Evolutionary conservation across 129 eudicot species (phyloP).

Genomic region (Flaveria robusta): DNA sequence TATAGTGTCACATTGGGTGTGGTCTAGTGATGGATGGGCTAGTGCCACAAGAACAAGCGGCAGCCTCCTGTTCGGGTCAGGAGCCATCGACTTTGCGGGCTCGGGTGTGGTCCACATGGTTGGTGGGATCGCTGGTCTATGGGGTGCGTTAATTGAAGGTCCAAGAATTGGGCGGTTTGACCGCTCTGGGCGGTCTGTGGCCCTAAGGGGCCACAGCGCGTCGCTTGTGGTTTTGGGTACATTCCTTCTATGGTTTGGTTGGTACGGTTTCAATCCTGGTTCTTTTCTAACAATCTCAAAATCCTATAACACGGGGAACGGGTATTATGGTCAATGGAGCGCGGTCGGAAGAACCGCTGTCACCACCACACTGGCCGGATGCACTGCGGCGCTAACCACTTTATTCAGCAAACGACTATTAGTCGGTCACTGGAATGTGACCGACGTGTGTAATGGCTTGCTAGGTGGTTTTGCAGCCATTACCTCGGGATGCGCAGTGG

Average conservation of each 20-base stretch:
- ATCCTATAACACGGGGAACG: conserved; percentile 37
- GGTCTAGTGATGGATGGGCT: conserved; percentile 79
- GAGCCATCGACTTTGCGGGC: conserved; percentile 71
- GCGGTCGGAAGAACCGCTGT: conserved; percentile 75
- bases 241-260: conserved; percentile 72
- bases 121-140: conserved; percentile 69
- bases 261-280: conserved; percentile 80
- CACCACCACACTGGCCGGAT: conserved; percentile 71
- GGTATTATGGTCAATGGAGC: conserved; percentile 65
- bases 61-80: conserved; percentile 55
- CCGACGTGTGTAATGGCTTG: conserved; percentile 67
- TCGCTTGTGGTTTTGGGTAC: conserved; percentile 65
- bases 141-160: conserved; percentile 77
- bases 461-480: conserved; percentile 76
- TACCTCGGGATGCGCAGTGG: conserved; percentile 70
- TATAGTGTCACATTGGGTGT: conserved; percentile 65
- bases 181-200: conserved; percentile 56
- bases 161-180: conserved; percentile 71
- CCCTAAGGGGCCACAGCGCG: conserved; percentile 61
- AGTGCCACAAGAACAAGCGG: conserved; percentile 52
- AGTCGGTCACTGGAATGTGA: conserved; percentile 69
- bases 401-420: conserved; percentile 59
- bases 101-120: conserved; percentile 82
- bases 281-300: conserved; percentile 58
- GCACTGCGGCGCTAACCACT: conserved; percentile 69